Evolutionary conservation across 306 rosid species (phyloP), one percentile per base, ranked within the genome.

Genomic region (Corylus avellana): DNA sequence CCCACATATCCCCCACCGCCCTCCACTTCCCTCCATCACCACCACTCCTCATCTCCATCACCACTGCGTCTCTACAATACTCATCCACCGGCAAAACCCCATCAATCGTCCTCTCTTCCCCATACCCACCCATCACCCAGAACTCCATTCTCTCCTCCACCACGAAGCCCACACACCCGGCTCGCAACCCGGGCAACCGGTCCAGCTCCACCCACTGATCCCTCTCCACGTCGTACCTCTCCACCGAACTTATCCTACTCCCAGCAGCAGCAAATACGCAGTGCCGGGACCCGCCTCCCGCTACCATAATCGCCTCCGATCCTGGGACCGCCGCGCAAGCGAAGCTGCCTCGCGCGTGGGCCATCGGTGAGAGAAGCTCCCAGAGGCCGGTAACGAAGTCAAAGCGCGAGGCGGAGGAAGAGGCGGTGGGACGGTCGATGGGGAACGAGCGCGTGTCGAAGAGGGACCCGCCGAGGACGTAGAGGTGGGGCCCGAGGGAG

Each of bases 41-140:
- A 18, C 72, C 86, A 54, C 74, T 79, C 70, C 82, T 86, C 83
- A 91, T 17, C 14, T 83, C 89, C 97, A 91, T 86, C 47, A 88
- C 97, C 75, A 84, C 92, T 0, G 91, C 97, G 27, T 86, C 90
- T 71, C 91, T 78, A 12, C 74, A 87, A 69, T 91, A 86, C 82
- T 92, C 95, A 42, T 95, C 97, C 66, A 94, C 93, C 1, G 97
- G 98, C 74, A 94, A 89, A 50, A 94, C 91, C 72, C 92, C 89
- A 5, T 88, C 89, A 55, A 94, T 89, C 5, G 97, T 92, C 84
- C 97, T 89, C 0, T 94, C 73, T 55, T 87, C 89, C 13, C 97
- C 94, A 42, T 91, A 91, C 20, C 98, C 97, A 49, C 98, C 98
- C 86, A 94, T 85, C 75, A 92, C 98, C 95, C 97, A 90, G 46